Evolutionary conservation across 352 stramenopile species (phyloP), one percentile per base, ranked within the genome.

Genomic region (Pythium brassicae): DNA sequence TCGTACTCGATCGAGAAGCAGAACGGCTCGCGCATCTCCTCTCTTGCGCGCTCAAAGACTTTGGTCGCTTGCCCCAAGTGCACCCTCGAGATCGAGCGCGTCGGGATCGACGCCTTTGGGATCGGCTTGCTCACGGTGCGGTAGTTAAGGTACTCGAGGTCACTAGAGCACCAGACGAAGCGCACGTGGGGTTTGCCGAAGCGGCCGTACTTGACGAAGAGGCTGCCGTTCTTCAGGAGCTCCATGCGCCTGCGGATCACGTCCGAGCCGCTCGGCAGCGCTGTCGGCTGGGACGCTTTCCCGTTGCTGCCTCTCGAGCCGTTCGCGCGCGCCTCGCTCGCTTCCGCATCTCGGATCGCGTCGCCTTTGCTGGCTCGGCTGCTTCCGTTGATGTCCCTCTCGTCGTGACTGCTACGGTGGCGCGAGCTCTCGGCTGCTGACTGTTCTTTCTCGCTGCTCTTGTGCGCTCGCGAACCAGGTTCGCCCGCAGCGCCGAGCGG

Each of bases 1-100:
- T 88, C 78, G 62, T 91, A 91, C 37, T 87, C 70, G 50, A 91
- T 67, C 0, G 82, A 92, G 47, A 92, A 92, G 45, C 76, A 92
- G 23, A 78, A 85, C 3, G 73, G 71, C 15, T 79, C 71, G 52
- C 75, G 58, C 29, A 57, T 59, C 15, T 65, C 66, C 47, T 85
- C 72, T 29, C 75, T 87, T 1, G 74, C 76, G 12, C 79, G 72
- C 43, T 87, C 79, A 56, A 89, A 89, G 4, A 87, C 79, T 17
- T 74, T 71, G 0, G 79, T 86, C 7, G 65, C 63, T 50, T 87
- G 79, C 0, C 78, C 79, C 15, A 82, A 50, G 20, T 68, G 65
- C 17, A 89, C 60, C 1, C 56, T 40, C 14, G 57, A 40, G 50
- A 89, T 79, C 1, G 56, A 68, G 6, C 76, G 74, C 42, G 74